Percentiles rank a stretch among this genome's conserved stretches.
phyloP scores from a whole-genome alignment of 257 asterid species.

The Datura wrightii region DNA sequence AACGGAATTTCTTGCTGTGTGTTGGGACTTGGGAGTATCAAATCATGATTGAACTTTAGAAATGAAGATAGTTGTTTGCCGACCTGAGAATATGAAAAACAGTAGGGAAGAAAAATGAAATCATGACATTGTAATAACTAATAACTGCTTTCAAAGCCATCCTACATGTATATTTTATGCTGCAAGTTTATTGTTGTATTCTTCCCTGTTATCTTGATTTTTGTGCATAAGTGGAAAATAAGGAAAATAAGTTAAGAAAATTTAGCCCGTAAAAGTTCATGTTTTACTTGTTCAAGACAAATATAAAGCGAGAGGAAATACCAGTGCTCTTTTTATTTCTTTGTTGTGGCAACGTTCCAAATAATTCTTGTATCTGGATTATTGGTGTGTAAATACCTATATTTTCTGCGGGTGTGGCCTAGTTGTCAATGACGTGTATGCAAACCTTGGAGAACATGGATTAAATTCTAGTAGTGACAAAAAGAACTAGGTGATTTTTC shows the following conservation, averaged over 20 bases:
- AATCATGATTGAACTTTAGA: neutral
- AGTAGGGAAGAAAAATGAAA: neutral
- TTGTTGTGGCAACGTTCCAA: neutral
- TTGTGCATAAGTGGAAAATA: neutral
- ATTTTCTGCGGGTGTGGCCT: neutral
- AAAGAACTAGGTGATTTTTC: neutral
- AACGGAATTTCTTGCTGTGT: neutral
- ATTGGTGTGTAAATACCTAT: neutral
- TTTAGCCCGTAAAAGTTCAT: neutral
- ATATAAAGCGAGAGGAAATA: neutral
- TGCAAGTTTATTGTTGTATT: slow-evolving; percentile 9
- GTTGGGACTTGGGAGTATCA: slow-evolving; percentile 16
- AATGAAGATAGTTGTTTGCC: neutral
- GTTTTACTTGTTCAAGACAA: neutral
- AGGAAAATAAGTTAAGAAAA: neutral
- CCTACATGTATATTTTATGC: neutral
- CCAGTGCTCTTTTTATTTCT: neutral
- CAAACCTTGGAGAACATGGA: neutral
- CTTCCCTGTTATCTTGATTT: neutral
- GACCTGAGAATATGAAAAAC: neutral
- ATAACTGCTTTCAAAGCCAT: neutral
- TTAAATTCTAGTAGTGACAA: neutral
- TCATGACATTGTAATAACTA: neutral
- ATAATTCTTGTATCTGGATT: neutral
- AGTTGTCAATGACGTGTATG: neutral